Evolutionary conservation across 2,329 filamentous ascomycete genomes (phyloP), one percentile per base, ranked within the genome.

Genomic region (Zalaria sp.): DNA sequence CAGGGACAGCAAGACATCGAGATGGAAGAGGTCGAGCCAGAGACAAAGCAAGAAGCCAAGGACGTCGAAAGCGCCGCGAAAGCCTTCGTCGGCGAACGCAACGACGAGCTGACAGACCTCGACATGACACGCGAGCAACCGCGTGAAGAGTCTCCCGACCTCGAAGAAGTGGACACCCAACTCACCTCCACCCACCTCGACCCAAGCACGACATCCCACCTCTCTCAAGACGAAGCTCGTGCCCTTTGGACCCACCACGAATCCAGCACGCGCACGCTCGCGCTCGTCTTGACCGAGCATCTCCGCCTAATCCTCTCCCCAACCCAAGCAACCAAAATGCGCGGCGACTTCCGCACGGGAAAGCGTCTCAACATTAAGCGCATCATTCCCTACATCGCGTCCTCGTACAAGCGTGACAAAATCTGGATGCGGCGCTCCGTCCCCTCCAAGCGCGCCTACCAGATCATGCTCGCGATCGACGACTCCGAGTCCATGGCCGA

Each of bases 291-390:
- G 9, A 94, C 89, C 1, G 91, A 94, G 49, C 91, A 96, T 57
- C 79, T 99, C 11, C 86, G 91, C 26, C 77, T 99, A 9, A 96
- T 99, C 53, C 79, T 99, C 34, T 85, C 85, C 0, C 91, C 93
- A 0, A 96, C 89, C 0, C 80, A 93, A 41, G 88, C 89, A 1
- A 96, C 91, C 32, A 98, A 96, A 57, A 83, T 98, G 47, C 88
- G 89, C 2, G 91, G 91, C 35, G 87, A 93, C 51, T 96, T 93
- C 73, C 84, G 91, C 51, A 98, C 91, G 0, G 91, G 91, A 48
- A 98, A 99, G 62, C 82, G 91, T 0, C 84, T 99, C 53, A 98
- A 96, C 64, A 94, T 99, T 69, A 96, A 96, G 65, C 86, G 89
- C 52, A 98, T 99, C 64, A 98, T 99, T 54, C 91, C 93, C 0